Evolutionary conservation across 176 grass and related monocot genomes (phyloP).

Genomic region (Carex scoparia): DNA sequence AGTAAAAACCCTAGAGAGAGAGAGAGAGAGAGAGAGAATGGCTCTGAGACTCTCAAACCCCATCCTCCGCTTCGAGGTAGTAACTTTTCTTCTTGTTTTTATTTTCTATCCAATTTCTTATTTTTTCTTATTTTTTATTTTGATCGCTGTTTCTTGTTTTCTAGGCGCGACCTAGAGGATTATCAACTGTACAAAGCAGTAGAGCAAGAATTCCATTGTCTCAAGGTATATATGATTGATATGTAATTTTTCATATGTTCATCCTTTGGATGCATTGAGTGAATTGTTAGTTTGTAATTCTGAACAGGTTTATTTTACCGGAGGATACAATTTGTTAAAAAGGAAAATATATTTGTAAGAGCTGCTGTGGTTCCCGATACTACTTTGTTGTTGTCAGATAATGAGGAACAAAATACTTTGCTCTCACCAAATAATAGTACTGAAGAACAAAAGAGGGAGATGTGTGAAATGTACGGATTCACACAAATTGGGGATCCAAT

Average conservation of each 20-base stretch:
- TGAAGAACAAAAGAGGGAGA: constrained; percentile 46
- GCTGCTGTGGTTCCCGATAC: constrained; percentile 40
- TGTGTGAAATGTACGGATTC: constrained; percentile 78
- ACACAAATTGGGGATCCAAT: constrained; percentile 80
- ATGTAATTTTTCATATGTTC: no score
- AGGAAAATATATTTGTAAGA: background rate
- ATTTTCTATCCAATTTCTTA: background rate
- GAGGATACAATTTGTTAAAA: background rate
- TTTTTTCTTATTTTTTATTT: background rate
- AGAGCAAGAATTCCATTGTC: background rate
- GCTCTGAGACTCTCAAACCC: constrained; percentile 2
- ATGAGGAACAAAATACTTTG: constrained; percentile 31
- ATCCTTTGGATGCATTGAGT: no score
- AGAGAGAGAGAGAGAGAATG: background rate
- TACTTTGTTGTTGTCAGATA: constrained; percentile 36
- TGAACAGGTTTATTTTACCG: constrained; percentile 14
- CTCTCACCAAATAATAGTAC: constrained; percentile 11
- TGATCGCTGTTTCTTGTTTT: background rate
- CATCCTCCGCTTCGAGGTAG: background rate
- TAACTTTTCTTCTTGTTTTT: background rate
- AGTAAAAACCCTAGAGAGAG: background rate
- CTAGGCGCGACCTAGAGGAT: constrained; percentile 8
- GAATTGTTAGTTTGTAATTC: background rate
- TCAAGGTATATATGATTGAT: constrained; percentile 8
- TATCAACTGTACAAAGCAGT: background rate